Base-by-base conservation (phyloP, 192 early-diverging fungal genomes). In the Coemansia javaensis region DNA sequence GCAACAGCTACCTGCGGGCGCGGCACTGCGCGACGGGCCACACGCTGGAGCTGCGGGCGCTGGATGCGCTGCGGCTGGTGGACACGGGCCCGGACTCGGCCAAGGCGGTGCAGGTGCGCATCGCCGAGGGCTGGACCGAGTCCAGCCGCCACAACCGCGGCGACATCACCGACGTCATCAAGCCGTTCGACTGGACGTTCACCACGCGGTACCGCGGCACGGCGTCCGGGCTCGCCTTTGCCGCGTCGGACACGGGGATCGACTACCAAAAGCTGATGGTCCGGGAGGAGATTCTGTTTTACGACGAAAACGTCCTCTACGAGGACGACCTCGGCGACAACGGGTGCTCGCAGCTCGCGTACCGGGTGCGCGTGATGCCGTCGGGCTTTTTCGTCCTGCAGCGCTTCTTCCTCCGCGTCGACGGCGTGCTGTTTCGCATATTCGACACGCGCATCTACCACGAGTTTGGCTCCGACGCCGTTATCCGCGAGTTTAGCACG, bases 141-240 rank as follows among this genome's bases (percentile, higher is more conserved):
- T 85, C 86, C 32, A 88, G 82, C 83, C 87, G 72, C 48, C 39
- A 60, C 61, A 59, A 52, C 44, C 52, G 47, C 43, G 56, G 82
- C 65, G 71, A 89, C 54, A 80, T 91, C 49, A 88, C 84, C 32
- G 82, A 91, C 53, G 81, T 89, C n/a, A 69, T 88, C 41, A 91
- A 88, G 47, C 93, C 94, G 10, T 99, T 95, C 47, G 94, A 99
- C 63, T 99, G 96, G 96, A 99, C 94, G 0, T 95, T 90, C 47
- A 77, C 88, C 4, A 94, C 94, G 21, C 64, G 73, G 13, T 94
- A 94, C 76, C 63, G 60, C 18, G 91, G 93, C 14, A 81, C 86
- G 5, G 40, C 65, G 11, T 40, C 15, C 5, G 45, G 34, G 13
- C 53, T 64, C 34, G n/a, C 16, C 0, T 72, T 72, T 31, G 12